These are phyloP conservation scores for Wickerhamiella cacticola DNA, from an alignment of 805 yeast genomes.

Conservation along the genomic window DNA sequence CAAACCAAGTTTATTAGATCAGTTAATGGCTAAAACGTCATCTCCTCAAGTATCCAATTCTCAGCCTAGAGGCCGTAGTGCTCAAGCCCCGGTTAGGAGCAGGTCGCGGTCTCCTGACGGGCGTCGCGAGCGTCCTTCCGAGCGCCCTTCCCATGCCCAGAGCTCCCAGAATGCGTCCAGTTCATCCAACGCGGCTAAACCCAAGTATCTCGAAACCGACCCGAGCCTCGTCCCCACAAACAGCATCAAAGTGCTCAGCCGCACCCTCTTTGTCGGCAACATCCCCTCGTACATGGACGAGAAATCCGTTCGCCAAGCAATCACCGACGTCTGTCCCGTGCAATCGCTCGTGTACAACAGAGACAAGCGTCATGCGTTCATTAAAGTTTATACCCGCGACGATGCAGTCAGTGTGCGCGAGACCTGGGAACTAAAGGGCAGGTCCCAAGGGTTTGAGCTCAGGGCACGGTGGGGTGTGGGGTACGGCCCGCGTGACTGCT, in stretches of 20 bases:
- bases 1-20: slow-evolving; percentile 10
- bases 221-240: slow-evolving; percentile 55
- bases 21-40: slow-evolving; percentile 12
- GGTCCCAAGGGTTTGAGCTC: slow-evolving; percentile 49
- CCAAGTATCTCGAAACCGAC: slow-evolving; percentile 47
- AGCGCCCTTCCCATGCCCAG: too few relatives aligned
- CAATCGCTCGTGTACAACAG: slow-evolving; percentile 80
- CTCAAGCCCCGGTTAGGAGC: neutral
- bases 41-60: neutral
- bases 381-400: slow-evolving; percentile 78
- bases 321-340: slow-evolving; percentile 81
- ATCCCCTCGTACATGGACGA: slow-evolving; percentile 77
- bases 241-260: slow-evolving; percentile 66
- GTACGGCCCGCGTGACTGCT: slow-evolving; percentile 96
- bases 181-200: neutral
- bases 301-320: slow-evolving; percentile 49
- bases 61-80: neutral
- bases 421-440: slow-evolving; percentile 46
- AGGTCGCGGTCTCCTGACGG: slow-evolving; percentile 5
- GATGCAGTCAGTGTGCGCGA: slow-evolving; percentile 80
- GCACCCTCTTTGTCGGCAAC: slow-evolving; percentile 92
- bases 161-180: neutral
- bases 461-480: slow-evolving; percentile 99
- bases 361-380: slow-evolving; percentile 91
- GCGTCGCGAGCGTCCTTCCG: slow-evolving; percentile 10